phyloP scores from a whole-genome alignment of 2,329 filamentous ascomycete genomes.

The Alternaria incomplexa region DNA sequence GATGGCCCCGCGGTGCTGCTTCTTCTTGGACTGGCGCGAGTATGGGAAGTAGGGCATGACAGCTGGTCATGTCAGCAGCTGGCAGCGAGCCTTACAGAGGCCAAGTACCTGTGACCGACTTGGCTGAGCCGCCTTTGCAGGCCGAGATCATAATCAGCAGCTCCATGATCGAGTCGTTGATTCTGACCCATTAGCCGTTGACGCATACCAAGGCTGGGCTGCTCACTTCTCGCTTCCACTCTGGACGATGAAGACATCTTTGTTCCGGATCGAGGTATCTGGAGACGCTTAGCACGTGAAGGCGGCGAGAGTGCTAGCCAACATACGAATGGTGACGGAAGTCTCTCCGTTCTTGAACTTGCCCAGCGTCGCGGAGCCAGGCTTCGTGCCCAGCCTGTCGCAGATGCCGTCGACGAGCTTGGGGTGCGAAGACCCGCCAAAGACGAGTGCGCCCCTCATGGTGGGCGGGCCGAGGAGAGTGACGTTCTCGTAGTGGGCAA shows the following conservation, averaged over 20 bases:
- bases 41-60: slow-evolving; percentile 98
- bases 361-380: slow-evolving; percentile 65
- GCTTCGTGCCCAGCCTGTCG: slow-evolving; percentile 67
- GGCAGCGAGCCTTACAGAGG: slow-evolving; percentile 7
- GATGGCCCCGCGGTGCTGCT: slow-evolving; percentile 93
- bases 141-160: slow-evolving; percentile 98
- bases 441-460: slow-evolving; percentile 72
- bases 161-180: slow-evolving; percentile 99
- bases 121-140: slow-evolving; percentile 96
- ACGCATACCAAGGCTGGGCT: slow-evolving; percentile 2
- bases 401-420: slow-evolving; percentile 69
- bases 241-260: slow-evolving; percentile 98
- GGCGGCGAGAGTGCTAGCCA: neutral
- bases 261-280: slow-evolving; percentile 81
- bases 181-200: slow-evolving; percentile 55
- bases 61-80: slow-evolving; percentile 57
- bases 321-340: slow-evolving; percentile 68
- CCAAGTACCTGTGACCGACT: slow-evolving; percentile 86
- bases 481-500: slow-evolving; percentile 38
- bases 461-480: slow-evolving; percentile 46
- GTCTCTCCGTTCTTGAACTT: slow-evolving; percentile 76
- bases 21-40: slow-evolving; percentile 98
- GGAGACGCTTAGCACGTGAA: slow-evolving; percentile 22
- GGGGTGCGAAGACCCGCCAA: slow-evolving; percentile 70
- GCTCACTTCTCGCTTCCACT: slow-evolving; percentile 81